A percentile compares a stretch with the other conserved stretches of the same genome.
Conservation (phyloP, 2,329 filamentous ascomycete species). For the Botryotinia narcissicola region DNA sequence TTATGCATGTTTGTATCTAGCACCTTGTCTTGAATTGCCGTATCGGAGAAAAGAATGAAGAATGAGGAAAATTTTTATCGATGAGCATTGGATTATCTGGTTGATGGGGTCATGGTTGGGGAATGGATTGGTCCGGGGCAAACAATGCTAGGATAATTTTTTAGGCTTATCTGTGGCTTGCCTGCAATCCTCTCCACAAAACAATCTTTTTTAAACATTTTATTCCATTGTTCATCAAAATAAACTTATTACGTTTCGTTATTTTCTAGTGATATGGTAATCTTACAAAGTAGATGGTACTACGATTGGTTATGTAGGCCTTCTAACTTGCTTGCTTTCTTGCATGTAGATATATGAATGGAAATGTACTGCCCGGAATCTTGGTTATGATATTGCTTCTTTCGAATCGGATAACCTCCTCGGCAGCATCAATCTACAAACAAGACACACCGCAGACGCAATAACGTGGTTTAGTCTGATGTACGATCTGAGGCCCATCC, state of each 20-base stretch:
- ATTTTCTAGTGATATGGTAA: neutral
- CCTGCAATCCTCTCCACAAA: neutral
- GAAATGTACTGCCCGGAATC: slow-evolving; percentile 8
- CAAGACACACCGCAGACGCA: neutral
- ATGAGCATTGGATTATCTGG: neutral
- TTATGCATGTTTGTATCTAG: slow-evolving; percentile 16
- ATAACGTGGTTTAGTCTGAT: slow-evolving; percentile 13
- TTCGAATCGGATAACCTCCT: slow-evolving; percentile 8
- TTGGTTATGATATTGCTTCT: slow-evolving; percentile 7
- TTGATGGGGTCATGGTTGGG: slow-evolving; percentile 3
- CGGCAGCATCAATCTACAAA: slow-evolving; percentile 12
- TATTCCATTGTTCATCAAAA: slow-evolving; percentile 10
- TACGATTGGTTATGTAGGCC: neutral
- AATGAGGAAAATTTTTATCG: slow-evolving; percentile 1
- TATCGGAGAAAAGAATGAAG: slow-evolving; percentile 11
- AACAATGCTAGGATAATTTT: slow-evolving; percentile 14
- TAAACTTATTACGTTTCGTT: slow-evolving; percentile 9
- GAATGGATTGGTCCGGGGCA: slow-evolving; percentile 8
- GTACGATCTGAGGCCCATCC: neutral
- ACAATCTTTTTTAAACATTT: slow-evolving; percentile 1
- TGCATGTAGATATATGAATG: slow-evolving; percentile 11
- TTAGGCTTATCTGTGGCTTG: slow-evolving; percentile 18
- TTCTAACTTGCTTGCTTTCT: neutral
- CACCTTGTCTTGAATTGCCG: neutral
- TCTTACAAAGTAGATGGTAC: neutral